Percentiles rank a stretch among this genome's conserved stretches.
Conservation (phyloP, 1,284 basidiomycete species). For the Tilletia setariae region DNA sequence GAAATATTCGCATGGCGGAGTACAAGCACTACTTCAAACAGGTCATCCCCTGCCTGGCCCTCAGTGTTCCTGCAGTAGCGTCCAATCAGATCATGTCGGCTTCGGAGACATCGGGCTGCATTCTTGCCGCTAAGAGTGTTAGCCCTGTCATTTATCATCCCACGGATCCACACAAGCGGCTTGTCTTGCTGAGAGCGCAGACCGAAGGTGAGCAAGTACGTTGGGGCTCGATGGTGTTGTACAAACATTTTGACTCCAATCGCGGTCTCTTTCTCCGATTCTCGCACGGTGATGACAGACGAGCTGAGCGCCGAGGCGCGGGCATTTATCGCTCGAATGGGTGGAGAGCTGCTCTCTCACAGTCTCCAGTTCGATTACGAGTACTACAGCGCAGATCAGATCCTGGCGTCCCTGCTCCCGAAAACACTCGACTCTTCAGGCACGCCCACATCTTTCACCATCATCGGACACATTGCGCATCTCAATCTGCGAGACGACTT, state of each 20-base stretch:
- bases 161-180: background rate
- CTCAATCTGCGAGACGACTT: conserved; percentile 87
- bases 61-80: background rate
- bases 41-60: background rate
- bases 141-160: background rate
- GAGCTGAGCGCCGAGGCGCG: conserved; percentile 64
- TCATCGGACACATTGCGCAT: conserved; percentile 87
- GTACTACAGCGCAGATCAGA: conserved; percentile 64
- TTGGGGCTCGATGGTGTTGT: background rate
- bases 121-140: background rate
- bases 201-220: background rate
- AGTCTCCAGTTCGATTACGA: conserved; percentile 1
- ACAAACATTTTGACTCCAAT: no score
- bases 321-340: conserved; percentile 62
- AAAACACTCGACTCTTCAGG: conserved; percentile 70
- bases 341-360: conserved; percentile 50
- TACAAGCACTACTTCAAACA: background rate
- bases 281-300: conserved; percentile 57
- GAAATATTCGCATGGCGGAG: background rate
- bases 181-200: background rate
- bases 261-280: background rate
- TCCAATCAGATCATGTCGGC: background rate
- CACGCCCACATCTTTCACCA: conserved; percentile 80
- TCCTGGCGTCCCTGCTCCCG: conserved; percentile 74
- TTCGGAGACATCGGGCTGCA: background rate